Conservation (phyloP, 1,284 basidiomycete genomes). For the Ceratobasidium sp. region DNA sequence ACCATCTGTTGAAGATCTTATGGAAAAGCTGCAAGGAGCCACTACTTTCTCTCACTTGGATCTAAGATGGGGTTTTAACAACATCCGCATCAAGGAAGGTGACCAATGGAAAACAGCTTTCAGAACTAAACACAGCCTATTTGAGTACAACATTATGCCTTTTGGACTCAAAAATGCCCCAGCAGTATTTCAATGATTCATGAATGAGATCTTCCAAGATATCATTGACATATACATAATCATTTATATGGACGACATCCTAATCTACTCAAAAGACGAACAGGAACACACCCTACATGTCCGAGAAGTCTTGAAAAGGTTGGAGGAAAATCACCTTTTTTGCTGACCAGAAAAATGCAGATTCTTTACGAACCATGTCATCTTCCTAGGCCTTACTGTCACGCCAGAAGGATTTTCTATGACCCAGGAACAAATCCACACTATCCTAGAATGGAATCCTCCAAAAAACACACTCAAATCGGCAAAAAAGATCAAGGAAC, state of each 20-base stretch:
- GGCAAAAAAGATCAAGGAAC: no score
- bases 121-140: constrained; percentile 5
- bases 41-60: constrained; percentile 26
- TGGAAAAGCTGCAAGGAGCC: constrained; percentile 1
- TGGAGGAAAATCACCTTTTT: constrained; percentile 14
- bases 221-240: background rate
- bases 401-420: constrained; percentile 42
- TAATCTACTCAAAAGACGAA: background rate
- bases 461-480: background rate
- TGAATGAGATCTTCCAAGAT: background rate
- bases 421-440: constrained; percentile 47
- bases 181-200: constrained; percentile 45
- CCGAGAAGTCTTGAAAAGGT: background rate
- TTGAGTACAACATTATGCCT: constrained; percentile 48
- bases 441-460: constrained; percentile 47
- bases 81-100: background rate
- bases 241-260: background rate
- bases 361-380: background rate
- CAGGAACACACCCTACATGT: background rate
- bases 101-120: constrained; percentile 40
- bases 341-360: constrained; percentile 17
- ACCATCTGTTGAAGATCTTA: background rate
- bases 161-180: constrained; percentile 54
- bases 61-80: constrained; percentile 15
- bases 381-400: constrained; percentile 32